Evolutionary conservation across 2,329 filamentous ascomycete species (phyloP), one percentile per base, ranked within the genome.

Genomic region (Cryoendolithus antarcticus): DNA sequence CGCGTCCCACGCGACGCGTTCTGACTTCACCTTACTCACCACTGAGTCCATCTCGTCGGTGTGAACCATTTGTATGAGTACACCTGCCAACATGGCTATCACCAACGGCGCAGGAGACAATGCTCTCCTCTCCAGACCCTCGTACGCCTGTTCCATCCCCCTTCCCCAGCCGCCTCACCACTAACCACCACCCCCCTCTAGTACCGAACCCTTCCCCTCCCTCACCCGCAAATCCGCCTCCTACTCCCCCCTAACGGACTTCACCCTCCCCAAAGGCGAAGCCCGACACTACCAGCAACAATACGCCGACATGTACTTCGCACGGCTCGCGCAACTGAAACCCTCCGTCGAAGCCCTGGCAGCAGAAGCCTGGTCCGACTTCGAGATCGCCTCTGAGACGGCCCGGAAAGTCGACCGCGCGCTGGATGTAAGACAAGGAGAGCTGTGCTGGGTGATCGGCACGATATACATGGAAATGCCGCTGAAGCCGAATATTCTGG

Each of bases 391-490:
- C 5, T 83, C 77, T 30, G 85, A 94, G 58, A 67, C 67, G 41
- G 85, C 85, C 8, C 74, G 72, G 49, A 76, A 72, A 48, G 86
- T 93, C 10, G 84, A 95, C 27, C 73, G 91, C 50, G 91, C 98
- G 43, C 72, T 98, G 24, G 89, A 98, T 62, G 91, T 98, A 37
- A 78, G 89, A 44, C 91, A 96, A 65, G 91, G 91, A 46, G 80
- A 95, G 64, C 68, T 96, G 29, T 96, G 89, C 65, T 98, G 89
- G 86, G 82, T 98, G 10, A 73, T 80, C 0, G 91, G 93, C 10
- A 98, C 91, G 0, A 77, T 96, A 27, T 98, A 93, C 60, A 93
- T 96, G 82, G 86, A 96, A 47, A 88, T 98, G 85, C 76, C 83
- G 2, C 62, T 95, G 54, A 98, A 98, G 65, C 91, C 93, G 1